phyloP scores from a whole-genome alignment of 805 yeast species.

The Lipomyces orientalis region DNA sequence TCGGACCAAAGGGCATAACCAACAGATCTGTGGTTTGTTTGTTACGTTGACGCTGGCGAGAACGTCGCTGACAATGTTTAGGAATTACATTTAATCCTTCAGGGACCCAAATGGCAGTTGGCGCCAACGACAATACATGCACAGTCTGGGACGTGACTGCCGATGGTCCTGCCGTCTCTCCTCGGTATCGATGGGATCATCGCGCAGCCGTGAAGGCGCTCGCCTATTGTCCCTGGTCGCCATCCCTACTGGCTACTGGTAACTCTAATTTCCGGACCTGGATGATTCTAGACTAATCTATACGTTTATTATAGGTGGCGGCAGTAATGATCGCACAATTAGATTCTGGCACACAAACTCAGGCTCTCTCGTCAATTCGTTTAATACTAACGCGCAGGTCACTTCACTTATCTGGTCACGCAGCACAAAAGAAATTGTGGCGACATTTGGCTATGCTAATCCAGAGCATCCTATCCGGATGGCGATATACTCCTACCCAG shows the following conservation, averaged over 20 bases:
- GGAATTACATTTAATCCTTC: conserved; percentile 66
- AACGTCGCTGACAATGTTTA: conserved; percentile 31
- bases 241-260: conserved; percentile 71
- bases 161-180: conserved; percentile 51
- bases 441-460: conserved; percentile 82
- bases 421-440: conserved; percentile 66
- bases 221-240: conserved; percentile 90
- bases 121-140: conserved; percentile 83
- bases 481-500: conserved; percentile 70
- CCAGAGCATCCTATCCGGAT: conserved; percentile 58
- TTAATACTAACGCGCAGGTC: conserved; percentile 71
- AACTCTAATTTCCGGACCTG: not conserved
- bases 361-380: conserved; percentile 69
- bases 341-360: conserved; percentile 85
- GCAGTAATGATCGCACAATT: conserved; percentile 77
- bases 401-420: conserved; percentile 81
- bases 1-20: conserved; percentile 38
- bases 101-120: conserved; percentile 68
- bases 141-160: conserved; percentile 69
- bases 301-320: conserved; percentile 66
- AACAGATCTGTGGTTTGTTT: conserved; percentile 42
- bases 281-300: not conserved
- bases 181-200: conserved; percentile 60
- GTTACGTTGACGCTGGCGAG: not conserved
- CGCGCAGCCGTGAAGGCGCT: conserved; percentile 89